These are phyloP conservation scores for Nicotiana benthamiana DNA, from an alignment of 257 asterid species.

Conservation along the genomic window DNA sequence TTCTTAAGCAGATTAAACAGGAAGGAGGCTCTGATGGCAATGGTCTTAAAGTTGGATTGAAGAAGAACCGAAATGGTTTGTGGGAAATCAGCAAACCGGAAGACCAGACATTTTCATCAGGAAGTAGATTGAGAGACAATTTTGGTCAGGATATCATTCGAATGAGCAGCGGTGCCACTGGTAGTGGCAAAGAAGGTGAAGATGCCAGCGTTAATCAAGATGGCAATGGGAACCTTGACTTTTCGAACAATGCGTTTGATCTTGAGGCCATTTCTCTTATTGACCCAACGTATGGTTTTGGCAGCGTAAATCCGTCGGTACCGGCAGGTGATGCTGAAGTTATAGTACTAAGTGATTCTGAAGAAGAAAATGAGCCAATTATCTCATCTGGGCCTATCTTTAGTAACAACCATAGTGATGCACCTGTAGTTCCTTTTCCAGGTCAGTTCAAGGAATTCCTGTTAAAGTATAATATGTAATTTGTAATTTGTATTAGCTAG, in stretches of 20 bases:
- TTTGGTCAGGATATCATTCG: slow-evolving; percentile 41
- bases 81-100: slow-evolving; percentile 76
- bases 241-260: slow-evolving; percentile 53
- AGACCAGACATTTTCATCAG: slow-evolving; percentile 36
- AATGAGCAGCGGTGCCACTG: slow-evolving; percentile 86
- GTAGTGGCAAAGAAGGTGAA: slow-evolving; percentile 84
- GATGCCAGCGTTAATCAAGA: slow-evolving; percentile 85
- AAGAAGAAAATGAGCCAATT: slow-evolving; percentile 55
- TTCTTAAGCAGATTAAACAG: slow-evolving; percentile 50
- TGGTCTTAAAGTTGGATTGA: slow-evolving; percentile 62
- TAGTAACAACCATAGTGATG: slow-evolving; percentile 28
- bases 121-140: slow-evolving; percentile 33
- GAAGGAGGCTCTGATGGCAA: slow-evolving; percentile 76
- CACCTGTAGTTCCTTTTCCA: slow-evolving; percentile 37
- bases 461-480: too few relatives aligned
- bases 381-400: slow-evolving; percentile 31
- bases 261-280: slow-evolving; percentile 56
- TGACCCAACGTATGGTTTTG: slow-evolving; percentile 37
- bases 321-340: slow-evolving; percentile 56
- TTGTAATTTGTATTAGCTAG: too few relatives aligned
- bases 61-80: slow-evolving; percentile 53
- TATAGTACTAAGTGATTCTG: slow-evolving; percentile 85
- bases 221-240: slow-evolving; percentile 53
- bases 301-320: slow-evolving; percentile 28
- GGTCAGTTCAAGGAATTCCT: slow-evolving; percentile 41